These are phyloP conservation scores for Aspergillus awamori DNA, from an alignment of 2,329 filamentous ascomycete species.

Conservation along the genomic window DNA sequence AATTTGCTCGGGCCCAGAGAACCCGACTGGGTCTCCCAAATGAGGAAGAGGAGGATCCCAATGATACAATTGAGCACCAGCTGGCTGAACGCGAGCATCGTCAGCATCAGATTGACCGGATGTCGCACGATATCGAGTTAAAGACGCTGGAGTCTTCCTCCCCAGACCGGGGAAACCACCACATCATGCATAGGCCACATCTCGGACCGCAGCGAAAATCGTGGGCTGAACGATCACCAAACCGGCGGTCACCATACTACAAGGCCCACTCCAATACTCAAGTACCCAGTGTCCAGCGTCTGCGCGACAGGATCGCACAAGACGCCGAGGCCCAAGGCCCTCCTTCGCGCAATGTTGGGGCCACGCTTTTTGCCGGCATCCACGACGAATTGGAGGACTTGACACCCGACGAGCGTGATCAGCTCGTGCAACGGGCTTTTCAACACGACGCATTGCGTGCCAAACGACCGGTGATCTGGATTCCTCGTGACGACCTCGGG, in stretches of 20 bases:
- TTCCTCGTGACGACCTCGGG: slow-evolving; percentile 86
- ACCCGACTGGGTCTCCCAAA: slow-evolving; percentile 65
- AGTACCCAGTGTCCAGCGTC: slow-evolving; percentile 35
- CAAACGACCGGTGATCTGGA: slow-evolving; percentile 86
- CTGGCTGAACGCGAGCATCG: slow-evolving; percentile 50
- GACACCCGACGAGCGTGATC: slow-evolving; percentile 83
- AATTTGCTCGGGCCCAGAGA: slow-evolving; percentile 79
- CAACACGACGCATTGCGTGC: slow-evolving; percentile 86
- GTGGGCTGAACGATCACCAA: slow-evolving; percentile 49
- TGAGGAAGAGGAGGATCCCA: slow-evolving; percentile 45
- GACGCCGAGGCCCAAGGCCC: slow-evolving; percentile 71
- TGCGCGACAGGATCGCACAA: slow-evolving; percentile 41
- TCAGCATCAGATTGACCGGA: slow-evolving; percentile 41
- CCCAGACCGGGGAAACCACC: slow-evolving; percentile 21
- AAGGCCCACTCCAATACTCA: slow-evolving; percentile 37
- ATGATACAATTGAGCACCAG: slow-evolving; percentile 49
- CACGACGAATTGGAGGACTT: slow-evolving; percentile 94
- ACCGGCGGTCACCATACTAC: slow-evolving; percentile 46
- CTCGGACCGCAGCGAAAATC: slow-evolving; percentile 36
- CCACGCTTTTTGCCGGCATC: slow-evolving; percentile 82
- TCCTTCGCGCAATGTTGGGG: slow-evolving; percentile 63
- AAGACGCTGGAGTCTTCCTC: slow-evolving; percentile 38
- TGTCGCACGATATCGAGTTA: slow-evolving; percentile 55
- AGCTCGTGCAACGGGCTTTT: slow-evolving; percentile 83
- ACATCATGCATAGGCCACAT: slow-evolving; percentile 24